Evolutionary conservation across 345 rosid species (phyloP).

Genomic region (Linum usitatissimum): DNA sequence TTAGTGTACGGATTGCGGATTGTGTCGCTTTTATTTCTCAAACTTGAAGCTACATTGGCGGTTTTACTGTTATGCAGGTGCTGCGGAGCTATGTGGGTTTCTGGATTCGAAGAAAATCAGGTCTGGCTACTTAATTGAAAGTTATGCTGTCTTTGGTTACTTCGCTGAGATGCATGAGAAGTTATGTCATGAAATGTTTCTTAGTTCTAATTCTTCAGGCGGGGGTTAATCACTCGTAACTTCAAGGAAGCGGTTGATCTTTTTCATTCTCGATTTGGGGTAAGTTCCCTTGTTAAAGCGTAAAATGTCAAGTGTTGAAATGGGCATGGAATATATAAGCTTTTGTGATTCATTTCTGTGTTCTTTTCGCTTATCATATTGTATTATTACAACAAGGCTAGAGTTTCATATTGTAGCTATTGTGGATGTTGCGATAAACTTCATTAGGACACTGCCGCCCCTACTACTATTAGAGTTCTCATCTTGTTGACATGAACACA

Average conservation of each 20-base stretch:
- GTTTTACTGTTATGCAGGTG: slow-evolving; percentile 38
- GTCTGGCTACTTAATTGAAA: slow-evolving; percentile 18
- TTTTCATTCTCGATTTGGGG: slow-evolving; percentile 76
- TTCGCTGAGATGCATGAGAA: background rate
- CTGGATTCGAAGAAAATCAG: slow-evolving; percentile 82
- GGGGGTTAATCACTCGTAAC: slow-evolving; percentile 89
- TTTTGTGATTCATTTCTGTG: no score
- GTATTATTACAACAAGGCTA: background rate
- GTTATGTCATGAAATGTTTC: background rate
- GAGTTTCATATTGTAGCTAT: background rate
- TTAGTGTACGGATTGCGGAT: slow-evolving; percentile 11
- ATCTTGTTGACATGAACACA: no score
- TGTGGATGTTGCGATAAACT: no score
- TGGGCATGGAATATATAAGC: background rate
- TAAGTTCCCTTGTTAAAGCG: slow-evolving; percentile 18
- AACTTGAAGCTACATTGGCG: background rate
- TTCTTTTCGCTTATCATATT: no score
- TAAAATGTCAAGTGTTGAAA: background rate
- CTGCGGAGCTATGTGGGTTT: slow-evolving; percentile 63
- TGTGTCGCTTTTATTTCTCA: background rate
- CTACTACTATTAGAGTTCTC: no score
- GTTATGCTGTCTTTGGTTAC: slow-evolving; percentile 9
- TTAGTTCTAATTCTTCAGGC: slow-evolving; percentile 29
- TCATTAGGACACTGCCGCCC: no score
- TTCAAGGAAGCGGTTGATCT: slow-evolving; percentile 70